Base-by-base conservation (phyloP, 257 asterid species). In the Petunia secreta region DNA sequence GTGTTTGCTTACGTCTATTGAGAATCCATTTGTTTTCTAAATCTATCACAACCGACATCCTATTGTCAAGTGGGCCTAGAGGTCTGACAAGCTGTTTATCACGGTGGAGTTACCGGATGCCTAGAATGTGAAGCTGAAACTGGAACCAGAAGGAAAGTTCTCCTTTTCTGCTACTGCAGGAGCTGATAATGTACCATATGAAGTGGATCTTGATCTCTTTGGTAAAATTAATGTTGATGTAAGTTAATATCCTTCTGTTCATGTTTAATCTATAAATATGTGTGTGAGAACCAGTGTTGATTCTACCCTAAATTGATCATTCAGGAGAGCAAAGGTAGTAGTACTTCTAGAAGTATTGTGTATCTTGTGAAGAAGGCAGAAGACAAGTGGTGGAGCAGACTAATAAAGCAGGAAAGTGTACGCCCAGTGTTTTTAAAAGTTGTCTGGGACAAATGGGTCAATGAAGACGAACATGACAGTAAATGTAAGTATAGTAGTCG, bases 381-480 rank as follows among this genome's bases (percentile, higher is more conserved):
- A 85, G 89, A 80, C 38, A 89, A 92, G 76, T 93, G 97, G 96
- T 93, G 97, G 98, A 85, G 85, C 65, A 92, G 92, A 81, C 87
- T 92, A 11, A 63, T 92, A 63, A 88, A 88, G 81, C 89, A 88
- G 78, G 92, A 83, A 39, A 95, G 91, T 52, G 88, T 84, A 48
- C 81, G 93, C 52, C 97, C 92, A 1, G 78, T 86, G 38, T 93
- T 87, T 58, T 15, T 93, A 87, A 93, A 92, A 88, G 95, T 90
- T 34, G 98, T 92, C 85, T 93, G 97, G 97, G 92, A 93, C 78
- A 93, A 91, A 80, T 93, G 98, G 98, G 93, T 89, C 8, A 97
- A 93, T 82, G 93, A 92, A 84, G 95, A 92, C 55, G 97, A 91
- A 71, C 88, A 88, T 14, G 94, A 88, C 3, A 87, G 82, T 39